Evolutionary conservation across 1,284 basidiomycete genomes (phyloP).

Genomic region (Cronartium quercuum): DNA sequence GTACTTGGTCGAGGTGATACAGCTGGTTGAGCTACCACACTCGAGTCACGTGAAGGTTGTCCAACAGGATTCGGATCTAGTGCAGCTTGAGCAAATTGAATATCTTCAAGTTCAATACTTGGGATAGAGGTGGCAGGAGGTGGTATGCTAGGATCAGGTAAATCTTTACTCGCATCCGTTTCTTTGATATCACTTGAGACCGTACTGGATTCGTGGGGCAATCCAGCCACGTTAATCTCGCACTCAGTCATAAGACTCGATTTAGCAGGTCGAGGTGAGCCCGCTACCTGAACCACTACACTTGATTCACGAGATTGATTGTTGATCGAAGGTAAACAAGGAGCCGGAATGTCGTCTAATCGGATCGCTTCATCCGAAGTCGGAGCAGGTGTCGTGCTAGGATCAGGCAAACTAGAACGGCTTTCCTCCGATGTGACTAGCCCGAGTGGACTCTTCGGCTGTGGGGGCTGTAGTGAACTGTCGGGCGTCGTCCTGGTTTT

Average conservation of each 20-base stretch:
- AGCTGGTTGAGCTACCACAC: background rate
- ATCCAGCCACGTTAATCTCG: background rate
- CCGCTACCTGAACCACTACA: slow-evolving; percentile 19
- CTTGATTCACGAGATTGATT: slow-evolving; percentile 12
- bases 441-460: background rate
- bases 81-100: background rate
- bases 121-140: background rate
- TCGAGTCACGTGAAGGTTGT: background rate
- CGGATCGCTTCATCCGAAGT: slow-evolving; percentile 21
- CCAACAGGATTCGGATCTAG: background rate
- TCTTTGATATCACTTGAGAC: background rate
- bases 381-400: slow-evolving; percentile 19
- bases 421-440: background rate
- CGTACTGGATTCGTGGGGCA: background rate
- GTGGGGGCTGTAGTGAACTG: too few species aligned
- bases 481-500: too few species aligned
- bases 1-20: background rate
- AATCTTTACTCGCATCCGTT: background rate
- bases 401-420: slow-evolving; percentile 18
- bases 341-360: slow-evolving; percentile 16
- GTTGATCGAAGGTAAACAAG: slow-evolving; percentile 8
- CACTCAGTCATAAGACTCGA: background rate
- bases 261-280: slow-evolving; percentile 16
- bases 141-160: background rate
- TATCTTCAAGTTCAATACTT: background rate